phyloP scores from a whole-genome alignment of 164 flowering plant species.

The Piper betle region DNA sequence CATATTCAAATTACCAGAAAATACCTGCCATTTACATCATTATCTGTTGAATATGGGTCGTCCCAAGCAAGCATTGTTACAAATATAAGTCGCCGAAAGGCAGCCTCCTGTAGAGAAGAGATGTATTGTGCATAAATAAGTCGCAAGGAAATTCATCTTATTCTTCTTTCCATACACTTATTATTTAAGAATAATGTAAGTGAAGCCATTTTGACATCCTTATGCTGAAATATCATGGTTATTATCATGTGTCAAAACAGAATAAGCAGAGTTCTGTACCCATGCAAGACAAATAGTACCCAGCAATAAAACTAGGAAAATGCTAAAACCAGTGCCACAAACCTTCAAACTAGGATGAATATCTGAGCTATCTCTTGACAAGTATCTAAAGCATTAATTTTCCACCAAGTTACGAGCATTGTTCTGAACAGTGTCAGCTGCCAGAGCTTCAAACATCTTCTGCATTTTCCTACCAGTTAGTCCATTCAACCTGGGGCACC shows the following conservation, averaged over 20 bases:
- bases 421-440: constrained; percentile 37
- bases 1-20: constrained; percentile 32
- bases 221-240: no score
- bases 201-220: no score
- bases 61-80: constrained; percentile 98
- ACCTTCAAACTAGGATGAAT: constrained; percentile 91
- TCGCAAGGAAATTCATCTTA: no score
- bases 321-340: constrained; percentile 7
- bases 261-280: background rate
- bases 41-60: constrained; percentile 41
- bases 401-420: constrained; percentile 77
- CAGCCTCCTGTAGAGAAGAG: constrained; percentile 50
- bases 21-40: constrained; percentile 19
- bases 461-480: constrained; percentile 81
- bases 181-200: no score
- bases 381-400: constrained; percentile 94
- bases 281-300: background rate
- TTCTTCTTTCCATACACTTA: no score
- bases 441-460: constrained; percentile 68
- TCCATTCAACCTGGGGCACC: constrained; percentile 85
- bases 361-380: constrained; percentile 71
- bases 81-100: constrained; percentile 77
- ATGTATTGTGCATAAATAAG: no score
- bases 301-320: background rate
- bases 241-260: no score